Percentiles rank a stretch among this genome's conserved stretches.
phyloP scores from a whole-genome alignment of 192 early-diverging fungal species.

The Blastocladiella britannica region DNA sequence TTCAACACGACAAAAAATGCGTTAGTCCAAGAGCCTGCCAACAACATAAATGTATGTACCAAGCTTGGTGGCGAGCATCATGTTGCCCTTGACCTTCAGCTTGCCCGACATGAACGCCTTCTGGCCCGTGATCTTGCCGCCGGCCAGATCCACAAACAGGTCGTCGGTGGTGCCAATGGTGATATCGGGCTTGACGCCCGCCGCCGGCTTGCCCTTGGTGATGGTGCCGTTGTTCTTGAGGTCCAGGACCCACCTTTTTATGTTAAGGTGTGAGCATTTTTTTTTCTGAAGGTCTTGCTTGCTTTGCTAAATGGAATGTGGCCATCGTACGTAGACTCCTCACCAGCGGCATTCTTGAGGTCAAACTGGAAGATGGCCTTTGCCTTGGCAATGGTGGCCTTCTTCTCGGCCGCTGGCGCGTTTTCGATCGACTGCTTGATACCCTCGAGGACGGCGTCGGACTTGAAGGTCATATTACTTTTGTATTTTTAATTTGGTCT shows the following conservation, averaged over 20 bases:
- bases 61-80: slow-evolving; percentile 18
- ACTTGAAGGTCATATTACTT: neutral
- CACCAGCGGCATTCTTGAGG: neutral
- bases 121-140: slow-evolving; percentile 76
- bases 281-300: too few species aligned
- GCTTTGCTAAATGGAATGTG: too few species aligned
- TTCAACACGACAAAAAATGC: too few species aligned
- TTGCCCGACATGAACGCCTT: slow-evolving; percentile 82
- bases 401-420: neutral
- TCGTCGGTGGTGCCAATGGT: slow-evolving; percentile 46
- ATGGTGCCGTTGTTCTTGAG: neutral
- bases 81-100: slow-evolving; percentile 42
- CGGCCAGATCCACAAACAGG: slow-evolving; percentile 60
- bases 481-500: too few species aligned
- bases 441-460: neutral
- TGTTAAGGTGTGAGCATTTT: too few species aligned
- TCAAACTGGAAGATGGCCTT: neutral
- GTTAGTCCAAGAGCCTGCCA: too few species aligned
- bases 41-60: too few species aligned
- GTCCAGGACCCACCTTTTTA: neutral
- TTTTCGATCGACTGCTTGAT: neutral
- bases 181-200: slow-evolving; percentile 36
- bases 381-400: neutral
- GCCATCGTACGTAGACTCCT: too few species aligned
- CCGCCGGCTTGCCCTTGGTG: neutral